phyloP scores from a whole-genome alignment of 768 basidiomycete species.

The Lactarius sanguifluus region DNA sequence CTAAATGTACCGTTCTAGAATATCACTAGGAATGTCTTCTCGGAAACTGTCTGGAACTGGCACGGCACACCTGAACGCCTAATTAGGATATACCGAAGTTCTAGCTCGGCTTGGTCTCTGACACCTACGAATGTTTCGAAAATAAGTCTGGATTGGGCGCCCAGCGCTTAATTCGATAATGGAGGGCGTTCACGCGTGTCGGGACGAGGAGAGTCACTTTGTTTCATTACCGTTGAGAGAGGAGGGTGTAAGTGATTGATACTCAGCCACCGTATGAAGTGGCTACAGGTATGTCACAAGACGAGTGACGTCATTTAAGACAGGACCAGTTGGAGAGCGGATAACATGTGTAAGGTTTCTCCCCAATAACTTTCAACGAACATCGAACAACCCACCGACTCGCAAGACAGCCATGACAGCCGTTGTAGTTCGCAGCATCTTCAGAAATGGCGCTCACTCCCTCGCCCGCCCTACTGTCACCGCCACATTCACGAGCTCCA shows the following conservation, averaged over 20 bases:
- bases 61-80: not conserved
- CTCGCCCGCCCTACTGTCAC: constrained; percentile 22
- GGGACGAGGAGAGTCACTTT: not conserved
- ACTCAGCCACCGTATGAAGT: not conserved
- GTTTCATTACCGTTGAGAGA: not conserved
- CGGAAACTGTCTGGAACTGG: constrained; percentile 3
- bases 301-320: constrained; percentile 13
- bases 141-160: not conserved
- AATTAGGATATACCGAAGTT: not conserved
- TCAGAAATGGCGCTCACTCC: constrained; percentile 26
- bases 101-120: not conserved
- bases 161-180: not conserved
- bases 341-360: not conserved
- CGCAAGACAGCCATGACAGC: constrained; percentile 9
- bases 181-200: not conserved
- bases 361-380: not conserved
- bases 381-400: not conserved
- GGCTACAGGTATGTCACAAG: constrained; percentile 6
- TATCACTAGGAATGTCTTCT: not conserved
- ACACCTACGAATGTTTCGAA: not conserved
- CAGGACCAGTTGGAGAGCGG: too few species aligned
- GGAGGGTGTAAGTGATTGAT: not conserved
- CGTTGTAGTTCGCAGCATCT: constrained; percentile 24
- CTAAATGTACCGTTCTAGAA: constrained; percentile 9
- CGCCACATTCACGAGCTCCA: constrained; percentile 11